Evolutionary conservation across 208 protist species (phyloP), one percentile per base, ranked within the genome.

Genomic region (Tetramitus jugosus): DNA sequence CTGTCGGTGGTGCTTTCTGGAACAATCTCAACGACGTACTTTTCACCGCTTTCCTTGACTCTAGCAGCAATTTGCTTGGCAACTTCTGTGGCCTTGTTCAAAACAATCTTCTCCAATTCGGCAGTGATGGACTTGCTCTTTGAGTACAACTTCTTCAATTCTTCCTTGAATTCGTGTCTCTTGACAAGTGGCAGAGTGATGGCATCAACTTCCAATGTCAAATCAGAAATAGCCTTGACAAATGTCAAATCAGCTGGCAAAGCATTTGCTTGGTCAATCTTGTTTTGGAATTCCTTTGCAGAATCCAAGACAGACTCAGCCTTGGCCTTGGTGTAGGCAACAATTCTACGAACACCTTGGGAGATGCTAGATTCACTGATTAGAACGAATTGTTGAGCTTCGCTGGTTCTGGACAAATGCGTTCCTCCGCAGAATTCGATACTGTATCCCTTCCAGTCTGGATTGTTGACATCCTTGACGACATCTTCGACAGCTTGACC

Each of bases 391-490:
- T 82, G 49, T 62, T 94, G 83, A 23, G 92, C 90, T 72, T 96
- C 88, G 39, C 82, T 83, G 13, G 94, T 86, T 62, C 87, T 89
- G 37, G 75, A 83, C 13, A 98, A 83, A 84, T 98, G 96, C 42
- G 94, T 98, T 42, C 92, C 92, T 84, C 97, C 97, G 87, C 97
- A 99, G 84, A 98, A 97, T 88, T 99, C 96, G 39, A 98, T 87
- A 2, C 92, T 89, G 83, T 91, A 95, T 31, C 89, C 81, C n/a
- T 83, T 77, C 92, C 88, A 91, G 60, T 64, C n/a, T 17, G 37
- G 33, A 71, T 93, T 94, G 46, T 91, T 86, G 1, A 94, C 94
- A 69, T 94, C 85, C 17, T 81, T 82, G 23, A 98, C 60, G 37
- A 98, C 81, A 13, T 90, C 82, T 29, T 96, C 90, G 49, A 98